Evolutionary conservation across 2,329 filamentous ascomycete species (phyloP).

Genomic region (Calonectria pseudoturangicola): DNA sequence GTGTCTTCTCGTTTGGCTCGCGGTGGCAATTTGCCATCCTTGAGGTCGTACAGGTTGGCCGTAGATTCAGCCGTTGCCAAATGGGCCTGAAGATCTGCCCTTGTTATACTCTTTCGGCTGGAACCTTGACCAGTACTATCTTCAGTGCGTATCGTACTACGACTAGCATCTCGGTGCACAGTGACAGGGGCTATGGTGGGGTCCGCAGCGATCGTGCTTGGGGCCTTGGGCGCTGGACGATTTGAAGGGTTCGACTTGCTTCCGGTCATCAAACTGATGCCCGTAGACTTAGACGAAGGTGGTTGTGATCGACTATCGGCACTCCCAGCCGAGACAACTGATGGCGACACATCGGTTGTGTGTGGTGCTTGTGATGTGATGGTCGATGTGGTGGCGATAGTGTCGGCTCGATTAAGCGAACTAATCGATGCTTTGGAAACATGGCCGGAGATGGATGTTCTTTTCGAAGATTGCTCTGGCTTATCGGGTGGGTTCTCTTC

Average conservation of each 20-base stretch:
- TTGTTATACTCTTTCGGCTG: slow-evolving; percentile 65
- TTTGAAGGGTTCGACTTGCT: slow-evolving; percentile 65
- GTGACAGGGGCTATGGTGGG: slow-evolving; percentile 70
- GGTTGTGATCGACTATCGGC: slow-evolving; percentile 64
- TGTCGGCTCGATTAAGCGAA: slow-evolving; percentile 65
- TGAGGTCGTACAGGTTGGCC: slow-evolving; percentile 62
- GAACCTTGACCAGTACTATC: slow-evolving; percentile 63
- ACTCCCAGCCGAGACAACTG: slow-evolving; percentile 57
- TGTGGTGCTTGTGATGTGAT: slow-evolving; percentile 56
- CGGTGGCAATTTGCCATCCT: slow-evolving; percentile 60
- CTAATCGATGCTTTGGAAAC: slow-evolving; percentile 64
- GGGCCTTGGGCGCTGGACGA: slow-evolving; percentile 65
- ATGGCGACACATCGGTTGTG: slow-evolving; percentile 62
- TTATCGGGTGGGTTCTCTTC: slow-evolving; percentile 55
- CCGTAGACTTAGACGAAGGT: slow-evolving; percentile 67
- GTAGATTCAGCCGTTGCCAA: slow-evolving; percentile 60
- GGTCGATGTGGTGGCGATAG: slow-evolving; percentile 56
- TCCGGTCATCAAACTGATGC: slow-evolving; percentile 66
- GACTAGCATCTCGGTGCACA: slow-evolving; percentile 68
- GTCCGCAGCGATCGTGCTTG: slow-evolving; percentile 63
- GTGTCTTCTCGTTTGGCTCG: slow-evolving; percentile 65
- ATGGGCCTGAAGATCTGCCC: slow-evolving; percentile 63
- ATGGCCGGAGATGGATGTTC: slow-evolving; percentile 63
- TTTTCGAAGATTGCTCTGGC: slow-evolving; percentile 63
- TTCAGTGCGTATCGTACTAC: slow-evolving; percentile 65